A percentile compares a stretch with the other conserved stretches of the same genome.
These are phyloP conservation scores for Sporothrix pallida DNA, from an alignment of 2,329 filamentous ascomycete species.

Conservation along the genomic window DNA sequence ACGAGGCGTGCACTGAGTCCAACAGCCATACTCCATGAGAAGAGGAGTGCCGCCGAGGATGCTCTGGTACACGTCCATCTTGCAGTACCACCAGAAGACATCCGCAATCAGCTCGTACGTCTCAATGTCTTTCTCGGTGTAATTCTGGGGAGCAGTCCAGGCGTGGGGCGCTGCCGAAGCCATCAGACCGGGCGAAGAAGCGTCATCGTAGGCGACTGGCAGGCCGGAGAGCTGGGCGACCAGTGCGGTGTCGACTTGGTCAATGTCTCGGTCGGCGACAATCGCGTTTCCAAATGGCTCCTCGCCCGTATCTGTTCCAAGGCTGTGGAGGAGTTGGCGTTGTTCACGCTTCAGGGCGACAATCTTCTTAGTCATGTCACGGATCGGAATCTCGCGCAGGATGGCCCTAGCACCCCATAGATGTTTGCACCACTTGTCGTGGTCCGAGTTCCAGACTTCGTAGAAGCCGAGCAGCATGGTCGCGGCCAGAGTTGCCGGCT, in stretches of 20 bases:
- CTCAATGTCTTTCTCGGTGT: slow-evolving; percentile 69
- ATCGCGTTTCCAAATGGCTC: slow-evolving; percentile 19
- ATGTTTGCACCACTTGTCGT: slow-evolving; percentile 95
- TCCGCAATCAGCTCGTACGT: slow-evolving; percentile 82
- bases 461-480: slow-evolving; percentile 88
- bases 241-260: slow-evolving; percentile 52
- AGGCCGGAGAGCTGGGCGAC: slow-evolving; percentile 51
- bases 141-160: slow-evolving; percentile 40
- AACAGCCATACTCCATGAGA: slow-evolving; percentile 78
- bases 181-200: not conserved
- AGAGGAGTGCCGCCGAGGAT: slow-evolving; percentile 83
- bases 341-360: slow-evolving; percentile 64
- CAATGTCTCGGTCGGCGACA: slow-evolving; percentile 42
- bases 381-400: slow-evolving; percentile 80
- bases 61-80: slow-evolving; percentile 92
- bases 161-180: not conserved
- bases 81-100: slow-evolving; percentile 93
- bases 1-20: slow-evolving; percentile 87
- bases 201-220: slow-evolving; percentile 47
- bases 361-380: slow-evolving; percentile 72
- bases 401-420: slow-evolving; percentile 83
- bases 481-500: slow-evolving; percentile 84
- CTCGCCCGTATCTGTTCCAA: not conserved
- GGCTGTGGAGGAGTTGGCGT: slow-evolving; percentile 47
- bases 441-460: slow-evolving; percentile 92